Conservation (phyloP, 164 flowering plant genomes). For the Cinnamomum micranthum region DNA sequence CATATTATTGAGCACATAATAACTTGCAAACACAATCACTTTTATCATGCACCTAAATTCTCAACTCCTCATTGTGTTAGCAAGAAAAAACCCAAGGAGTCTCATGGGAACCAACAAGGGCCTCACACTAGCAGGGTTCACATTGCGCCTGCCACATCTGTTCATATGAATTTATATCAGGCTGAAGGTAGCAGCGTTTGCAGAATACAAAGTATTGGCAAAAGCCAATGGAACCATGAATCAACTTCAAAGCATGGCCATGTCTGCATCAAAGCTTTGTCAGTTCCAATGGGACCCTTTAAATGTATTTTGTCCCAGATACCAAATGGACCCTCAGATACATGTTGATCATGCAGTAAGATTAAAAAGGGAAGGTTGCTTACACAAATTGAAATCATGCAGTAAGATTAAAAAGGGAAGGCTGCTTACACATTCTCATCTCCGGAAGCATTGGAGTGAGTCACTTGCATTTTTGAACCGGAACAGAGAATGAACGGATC, state of each 20-base stretch:
- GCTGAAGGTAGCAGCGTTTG: background rate
- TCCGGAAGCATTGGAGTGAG: slow-evolving; percentile 13
- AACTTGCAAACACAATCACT: background rate
- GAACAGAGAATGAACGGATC: slow-evolving; percentile 33
- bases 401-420: background rate
- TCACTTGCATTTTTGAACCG: slow-evolving; percentile 23
- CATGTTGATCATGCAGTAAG: background rate
- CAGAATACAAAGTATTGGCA: background rate
- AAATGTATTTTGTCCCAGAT: background rate
- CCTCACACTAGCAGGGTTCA: background rate
- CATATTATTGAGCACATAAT: background rate
- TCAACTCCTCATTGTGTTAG: background rate
- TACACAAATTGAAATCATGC: slow-evolving; percentile 10
- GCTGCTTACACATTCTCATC: slow-evolving; percentile 38
- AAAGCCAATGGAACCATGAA: too few species aligned
- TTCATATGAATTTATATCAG: background rate
- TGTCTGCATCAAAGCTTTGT: background rate
- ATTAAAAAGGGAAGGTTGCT: slow-evolving; percentile 6
- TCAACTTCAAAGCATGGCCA: background rate
- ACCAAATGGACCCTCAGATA: too few species aligned
- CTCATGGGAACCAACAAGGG: background rate
- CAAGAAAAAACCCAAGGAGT: background rate
- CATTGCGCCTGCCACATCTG: background rate
- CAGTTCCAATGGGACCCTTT: background rate
- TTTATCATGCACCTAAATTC: background rate